These are phyloP conservation scores for Lachnellula subtilissima DNA, from an alignment of 2,329 filamentous ascomycete genomes.

Conservation along the genomic window DNA sequence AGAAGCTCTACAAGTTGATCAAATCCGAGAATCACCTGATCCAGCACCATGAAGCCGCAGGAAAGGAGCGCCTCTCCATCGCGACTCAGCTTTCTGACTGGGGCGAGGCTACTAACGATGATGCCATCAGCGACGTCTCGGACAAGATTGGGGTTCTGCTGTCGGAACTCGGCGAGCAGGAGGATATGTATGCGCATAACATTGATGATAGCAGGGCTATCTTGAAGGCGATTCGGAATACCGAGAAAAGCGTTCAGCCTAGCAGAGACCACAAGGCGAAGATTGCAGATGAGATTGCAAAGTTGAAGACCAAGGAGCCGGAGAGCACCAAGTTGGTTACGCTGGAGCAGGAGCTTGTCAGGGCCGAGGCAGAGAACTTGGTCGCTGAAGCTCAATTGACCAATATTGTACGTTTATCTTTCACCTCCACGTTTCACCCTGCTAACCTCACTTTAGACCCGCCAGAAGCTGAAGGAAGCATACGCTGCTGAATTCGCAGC, in stretches of 20 bases:
- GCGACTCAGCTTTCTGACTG: slow-evolving; percentile 91
- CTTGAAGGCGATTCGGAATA: slow-evolving; percentile 91
- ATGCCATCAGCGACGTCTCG: slow-evolving; percentile 80
- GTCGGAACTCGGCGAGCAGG: slow-evolving; percentile 89
- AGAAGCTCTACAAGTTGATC: slow-evolving; percentile 85
- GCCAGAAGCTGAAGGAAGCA: slow-evolving; percentile 92
- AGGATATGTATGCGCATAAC: slow-evolving; percentile 80
- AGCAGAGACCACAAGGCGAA: slow-evolving; percentile 82
- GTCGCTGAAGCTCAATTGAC: slow-evolving; percentile 95
- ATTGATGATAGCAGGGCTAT: slow-evolving; percentile 78
- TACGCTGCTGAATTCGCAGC: slow-evolving; percentile 85
- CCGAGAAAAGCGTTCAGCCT: slow-evolving; percentile 91
- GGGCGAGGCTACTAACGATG: slow-evolving; percentile 88
- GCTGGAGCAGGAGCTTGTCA: slow-evolving; percentile 92
- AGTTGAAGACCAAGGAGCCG: slow-evolving; percentile 88
- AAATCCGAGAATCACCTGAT: slow-evolving; percentile 93
- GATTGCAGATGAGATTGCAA: slow-evolving; percentile 87
- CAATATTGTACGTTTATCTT: slow-evolving; percentile 68
- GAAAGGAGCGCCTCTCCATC: slow-evolving; percentile 76
- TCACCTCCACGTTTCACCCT: neutral
- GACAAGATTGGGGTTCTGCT: slow-evolving; percentile 94
- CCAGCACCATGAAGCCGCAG: slow-evolving; percentile 75
- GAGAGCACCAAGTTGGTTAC: slow-evolving; percentile 74
- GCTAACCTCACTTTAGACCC: slow-evolving; percentile 54
- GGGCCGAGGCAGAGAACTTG: slow-evolving; percentile 91